These are phyloP conservation scores for Ogataea parapolymorpha DNA, from an alignment of 805 yeast genomes.

Conservation along the genomic window DNA sequence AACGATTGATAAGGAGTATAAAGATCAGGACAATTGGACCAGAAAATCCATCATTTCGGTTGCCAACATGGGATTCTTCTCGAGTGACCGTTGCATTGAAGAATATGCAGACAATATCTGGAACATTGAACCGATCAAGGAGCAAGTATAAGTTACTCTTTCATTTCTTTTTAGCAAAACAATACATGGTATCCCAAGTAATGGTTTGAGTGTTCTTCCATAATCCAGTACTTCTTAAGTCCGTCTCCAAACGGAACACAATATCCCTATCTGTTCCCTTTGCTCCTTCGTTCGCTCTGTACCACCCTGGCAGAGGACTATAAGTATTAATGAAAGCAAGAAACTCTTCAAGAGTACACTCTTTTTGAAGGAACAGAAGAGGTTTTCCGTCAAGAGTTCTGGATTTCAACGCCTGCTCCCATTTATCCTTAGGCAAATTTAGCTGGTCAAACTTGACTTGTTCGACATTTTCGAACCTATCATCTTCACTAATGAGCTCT, in stretches of 20 bases:
- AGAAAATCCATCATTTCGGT: slow-evolving; percentile 74
- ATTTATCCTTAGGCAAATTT: background rate
- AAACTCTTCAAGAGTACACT: slow-evolving; percentile 17
- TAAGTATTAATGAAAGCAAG: slow-evolving; percentile 24
- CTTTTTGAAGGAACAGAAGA: slow-evolving; percentile 21
- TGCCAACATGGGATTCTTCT: slow-evolving; percentile 91
- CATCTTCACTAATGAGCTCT: slow-evolving; percentile 16
- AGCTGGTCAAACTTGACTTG: slow-evolving; percentile 17
- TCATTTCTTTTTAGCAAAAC: slow-evolving; percentile 38
- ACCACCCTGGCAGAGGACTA: slow-evolving; percentile 28
- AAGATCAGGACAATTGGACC: slow-evolving; percentile 65
- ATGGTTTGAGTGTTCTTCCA: slow-evolving; percentile 45
- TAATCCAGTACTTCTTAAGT: slow-evolving; percentile 26
- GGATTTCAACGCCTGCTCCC: background rate
- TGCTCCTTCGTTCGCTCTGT: slow-evolving; percentile 12
- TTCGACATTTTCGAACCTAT: slow-evolving; percentile 30
- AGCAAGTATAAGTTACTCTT: slow-evolving; percentile 9
- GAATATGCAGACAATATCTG: slow-evolving; percentile 92
- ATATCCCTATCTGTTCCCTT: slow-evolving; percentile 21
- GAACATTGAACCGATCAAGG: slow-evolving; percentile 74
- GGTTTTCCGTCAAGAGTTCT: slow-evolving; percentile 1
- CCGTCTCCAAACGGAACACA: slow-evolving; percentile 18
- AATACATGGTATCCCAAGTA: slow-evolving; percentile 55
- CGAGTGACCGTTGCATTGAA: slow-evolving; percentile 84
- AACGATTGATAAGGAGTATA: slow-evolving; percentile 68